Base-by-base conservation (phyloP, 495 filamentous ascomycete genomes). In the Massariosphaeria phaeospora region DNA sequence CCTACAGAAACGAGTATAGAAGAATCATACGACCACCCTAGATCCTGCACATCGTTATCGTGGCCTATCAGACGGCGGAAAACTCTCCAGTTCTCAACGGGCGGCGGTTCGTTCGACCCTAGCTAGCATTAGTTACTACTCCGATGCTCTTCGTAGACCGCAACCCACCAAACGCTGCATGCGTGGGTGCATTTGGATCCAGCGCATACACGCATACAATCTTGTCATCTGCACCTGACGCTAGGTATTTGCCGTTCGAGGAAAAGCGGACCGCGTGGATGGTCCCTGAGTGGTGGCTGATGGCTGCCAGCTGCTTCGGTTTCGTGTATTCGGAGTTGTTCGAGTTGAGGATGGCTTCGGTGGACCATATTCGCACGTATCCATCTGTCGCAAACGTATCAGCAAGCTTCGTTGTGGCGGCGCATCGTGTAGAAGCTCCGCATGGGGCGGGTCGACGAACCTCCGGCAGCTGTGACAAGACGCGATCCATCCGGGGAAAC, bases 41-140 rank as follows among this genome's bases (percentile, higher is more conserved):
- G 75, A 76, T 99, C 94, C 70, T 97, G 93, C 31, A 99, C 89
- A 73, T 99, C 93, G 70, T 97, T 97, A 46, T 99, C 93, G 66
- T 99, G 93, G 8, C 94, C 94, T 41, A 95, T 91, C 43, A 99
- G 74, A 57, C 93, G 85, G 54, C 88, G 84, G 52, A 88, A 81
- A 27, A 94, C 94, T 66, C 93, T 88, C 93, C 93, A 99, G 64
- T 94, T 95, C 72, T 99, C 93, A 20, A 91, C 86, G 0, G 91
- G 89, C 1, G 91, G 89, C 25, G 88, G 80, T 63, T 97, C 94
- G 65, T 94, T 94, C 17, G 88, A 84, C 36, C 91, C 90, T 85
- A 72, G 47, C 47, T 55, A 36, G 41, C 36, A 24, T 70, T 52
- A 40, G 36, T 52, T 46, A n/a, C 45, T 45, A 17, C 17, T 24